phyloP scores from a whole-genome alignment of 2,329 filamentous ascomycete genomes.

The Nakataea oryzae region DNA sequence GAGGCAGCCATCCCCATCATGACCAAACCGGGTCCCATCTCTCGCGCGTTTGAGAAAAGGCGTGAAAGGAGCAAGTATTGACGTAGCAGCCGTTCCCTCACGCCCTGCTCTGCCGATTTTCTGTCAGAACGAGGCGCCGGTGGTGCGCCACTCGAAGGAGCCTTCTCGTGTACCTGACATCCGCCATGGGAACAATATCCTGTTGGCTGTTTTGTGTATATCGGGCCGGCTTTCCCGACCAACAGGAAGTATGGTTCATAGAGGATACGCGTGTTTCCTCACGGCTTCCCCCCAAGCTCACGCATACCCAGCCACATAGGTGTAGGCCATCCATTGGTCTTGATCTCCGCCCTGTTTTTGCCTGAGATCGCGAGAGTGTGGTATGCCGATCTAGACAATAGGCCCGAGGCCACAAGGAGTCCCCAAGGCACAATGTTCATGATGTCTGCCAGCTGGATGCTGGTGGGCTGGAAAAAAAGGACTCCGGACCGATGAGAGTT shows the following conservation, averaged over 20 bases:
- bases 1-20: no score
- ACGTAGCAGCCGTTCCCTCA: neutral
- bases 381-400: neutral
- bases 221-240: no score
- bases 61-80: no score
- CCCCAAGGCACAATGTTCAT: neutral
- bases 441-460: neutral
- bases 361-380: no score
- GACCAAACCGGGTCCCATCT: no score
- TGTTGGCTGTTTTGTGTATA: neutral
- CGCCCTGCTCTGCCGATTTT: neutral
- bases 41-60: no score
- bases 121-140: neutral
- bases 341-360: neutral
- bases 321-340: neutral
- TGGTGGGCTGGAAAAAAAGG: neutral
- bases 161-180: neutral
- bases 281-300: neutral
- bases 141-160: neutral
- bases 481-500: neutral
- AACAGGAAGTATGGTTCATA: no score
- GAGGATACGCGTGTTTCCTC: neutral
- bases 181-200: neutral
- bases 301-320: neutral
- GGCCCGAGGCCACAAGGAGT: neutral